Evolutionary conservation across 805 yeast species (phyloP), one percentile per base, ranked within the genome.

Genomic region (Yarrowia porcina): DNA sequence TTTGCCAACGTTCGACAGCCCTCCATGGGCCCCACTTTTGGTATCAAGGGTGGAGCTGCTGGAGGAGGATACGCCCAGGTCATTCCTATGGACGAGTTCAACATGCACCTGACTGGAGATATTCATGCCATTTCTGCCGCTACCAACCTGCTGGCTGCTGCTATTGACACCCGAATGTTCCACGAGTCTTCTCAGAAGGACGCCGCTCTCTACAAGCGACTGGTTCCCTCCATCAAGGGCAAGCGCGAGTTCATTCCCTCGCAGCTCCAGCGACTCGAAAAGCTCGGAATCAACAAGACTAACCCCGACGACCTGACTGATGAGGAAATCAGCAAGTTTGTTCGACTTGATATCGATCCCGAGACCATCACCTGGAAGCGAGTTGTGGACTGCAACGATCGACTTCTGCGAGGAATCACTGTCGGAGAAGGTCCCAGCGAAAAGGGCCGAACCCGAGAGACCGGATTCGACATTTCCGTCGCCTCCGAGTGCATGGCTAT

Each of bases 11-110:
- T 93, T 59, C 88, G 99, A 75, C 99, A 93, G 75, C 98, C 98
- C 28, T 88, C 96, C 10, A 90, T 93, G 97, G 98, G 98, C 39
- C 99, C 99, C 59, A 93, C 98, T 18, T 93, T 93, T 71, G 99
- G 99, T 75, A 91, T 93, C 70, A 93, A 93, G 78, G 99, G 99
- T 72, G 98, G 98, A 75, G 99, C 99, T 64, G 98, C 98, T 18
- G 99, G 99, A 70, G 99, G 98, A 73, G 98, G 98, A 52, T 93
- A 91, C 76, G 83, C 98, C 1, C 98, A 93, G 77, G 98, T 93
- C 49, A 92, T 93, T 69, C 98, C 98, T 60, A 93, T 93, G 97
- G 99, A 93, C 76, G 97, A 93, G 77, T 93, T 93, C 81, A 93
- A 94, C 79, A 84, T 94, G 89, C 98, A 93, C 74, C 81, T 93